Evolutionary conservation across 257 asterid genomes (phyloP), one percentile per base, ranked within the genome.

Genomic region (Salvia hispanica): DNA sequence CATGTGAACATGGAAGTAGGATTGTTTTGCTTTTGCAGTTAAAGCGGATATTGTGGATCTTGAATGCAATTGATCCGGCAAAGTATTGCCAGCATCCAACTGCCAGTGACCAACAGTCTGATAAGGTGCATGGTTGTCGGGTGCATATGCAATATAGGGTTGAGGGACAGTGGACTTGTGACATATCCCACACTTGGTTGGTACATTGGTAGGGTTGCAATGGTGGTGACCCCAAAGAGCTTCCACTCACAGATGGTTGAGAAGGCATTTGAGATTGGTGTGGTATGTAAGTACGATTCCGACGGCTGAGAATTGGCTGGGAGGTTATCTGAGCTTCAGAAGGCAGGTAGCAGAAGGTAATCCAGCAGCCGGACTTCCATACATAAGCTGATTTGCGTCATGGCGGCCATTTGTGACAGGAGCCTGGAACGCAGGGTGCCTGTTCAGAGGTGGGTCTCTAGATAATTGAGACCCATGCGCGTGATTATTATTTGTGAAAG

Each of bases 261-360:
- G 82, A 65, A 60, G 79, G 59, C 59, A 39, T 54, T 65, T 74
- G 88, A 76, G 79, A 59, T 40, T 55, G 80, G 64, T 59, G 43
- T 9, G 47, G 78, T 18, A 43, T 47, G 69, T 78, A 40, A 61
- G 55, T 73, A 57, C 66, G 55, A 59, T 62, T 59, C 14, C 3
- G 72, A 75, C n/a, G 31, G 75, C 25, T 21, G 25, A 76, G 59
- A 57, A 71, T 65, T 37, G 76, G 70, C 42, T 37, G 73, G 45
- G 78, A 39, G 63, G 61, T 51, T 16, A 76, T 47, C 66, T 63
- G 84, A 72, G 83, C 68, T 39, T 62, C 75, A 28, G 72, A 62
- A 46, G 70, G 69, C 31, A 58, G 2, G 56, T 31, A 53, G 28
- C 51, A 68, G 67, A 33, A 72, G 85, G 54, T 44, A 73, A 60